phyloP scores from a whole-genome alignment of 148 eudicot genomes.

The Cornus florida region DNA sequence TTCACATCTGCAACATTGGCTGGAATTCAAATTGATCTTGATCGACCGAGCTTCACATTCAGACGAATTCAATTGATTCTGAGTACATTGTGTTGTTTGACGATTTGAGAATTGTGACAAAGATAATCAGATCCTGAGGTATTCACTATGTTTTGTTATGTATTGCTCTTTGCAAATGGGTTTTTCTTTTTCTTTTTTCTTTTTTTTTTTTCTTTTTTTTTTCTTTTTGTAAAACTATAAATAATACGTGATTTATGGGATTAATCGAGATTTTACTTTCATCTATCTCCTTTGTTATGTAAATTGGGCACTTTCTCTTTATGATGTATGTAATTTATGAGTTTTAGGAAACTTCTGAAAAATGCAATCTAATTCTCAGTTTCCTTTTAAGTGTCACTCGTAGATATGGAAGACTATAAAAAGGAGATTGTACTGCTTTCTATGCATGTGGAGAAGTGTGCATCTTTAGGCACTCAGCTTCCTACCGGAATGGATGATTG shows the following conservation, averaged over 20 bases:
- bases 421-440: not conserved
- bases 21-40: not conserved
- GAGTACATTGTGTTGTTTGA: not conserved
- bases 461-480: constrained; percentile 11
- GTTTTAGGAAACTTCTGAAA: constrained; percentile 9
- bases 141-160: not conserved
- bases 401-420: constrained; percentile 14
- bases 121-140: constrained; percentile 8
- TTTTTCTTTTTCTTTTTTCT: no score
- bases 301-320: not conserved
- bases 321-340: not conserved
- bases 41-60: not conserved
- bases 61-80: no score
- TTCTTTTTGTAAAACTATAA: no score
- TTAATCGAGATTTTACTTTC: not conserved
- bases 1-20: no score
- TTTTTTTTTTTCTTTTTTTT: no score
- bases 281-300: not conserved
- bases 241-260: not conserved
- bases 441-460: not conserved
- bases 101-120: not conserved
- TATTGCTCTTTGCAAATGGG: not conserved
- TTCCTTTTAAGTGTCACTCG: constrained; percentile 1
- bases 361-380: constrained; percentile 1
- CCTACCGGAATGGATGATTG: no score